Percentiles rank a stretch among this genome's conserved stretches.
Conservation (phyloP, 176 grass and related monocot species). For the Cenchrus americanus region DNA sequence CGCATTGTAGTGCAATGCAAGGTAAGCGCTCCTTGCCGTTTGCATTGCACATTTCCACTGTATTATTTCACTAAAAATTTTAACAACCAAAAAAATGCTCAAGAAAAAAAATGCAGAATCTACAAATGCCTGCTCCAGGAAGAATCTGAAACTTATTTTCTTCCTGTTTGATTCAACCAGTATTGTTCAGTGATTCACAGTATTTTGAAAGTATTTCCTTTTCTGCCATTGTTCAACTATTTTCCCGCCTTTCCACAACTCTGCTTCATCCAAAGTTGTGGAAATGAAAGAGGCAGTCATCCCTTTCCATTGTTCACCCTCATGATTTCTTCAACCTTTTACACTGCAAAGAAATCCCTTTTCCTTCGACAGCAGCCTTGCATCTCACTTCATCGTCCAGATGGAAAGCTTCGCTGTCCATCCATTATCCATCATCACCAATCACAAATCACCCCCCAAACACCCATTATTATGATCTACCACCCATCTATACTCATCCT, state of each 20-base stretch:
- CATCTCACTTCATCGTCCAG: conserved; percentile 35
- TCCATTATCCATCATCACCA: conserved; percentile 26
- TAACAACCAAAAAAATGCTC: neutral
- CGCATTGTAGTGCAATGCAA: neutral
- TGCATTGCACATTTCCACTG: neutral
- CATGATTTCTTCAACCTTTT: neutral
- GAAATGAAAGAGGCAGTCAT: neutral
- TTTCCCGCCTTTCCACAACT: neutral
- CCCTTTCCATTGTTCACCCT: neutral
- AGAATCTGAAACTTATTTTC: neutral
- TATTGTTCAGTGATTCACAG: neutral
- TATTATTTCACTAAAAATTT: no score
- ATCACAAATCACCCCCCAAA: neutral
- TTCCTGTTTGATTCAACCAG: neutral
- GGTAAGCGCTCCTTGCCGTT: neutral
- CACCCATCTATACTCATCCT: neutral
- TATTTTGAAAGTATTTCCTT: neutral
- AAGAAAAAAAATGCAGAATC: neutral
- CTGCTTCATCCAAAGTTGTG: neutral
- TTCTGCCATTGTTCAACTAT: neutral
- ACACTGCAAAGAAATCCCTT: conserved; percentile 10
- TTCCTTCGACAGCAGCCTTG: neutral
- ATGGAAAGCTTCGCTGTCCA: conserved; percentile 49
- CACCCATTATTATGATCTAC: neutral
- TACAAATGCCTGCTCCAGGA: neutral